Conservation (phyloP, 164 flowering plant genomes). For the Vitis riparia region DNA sequence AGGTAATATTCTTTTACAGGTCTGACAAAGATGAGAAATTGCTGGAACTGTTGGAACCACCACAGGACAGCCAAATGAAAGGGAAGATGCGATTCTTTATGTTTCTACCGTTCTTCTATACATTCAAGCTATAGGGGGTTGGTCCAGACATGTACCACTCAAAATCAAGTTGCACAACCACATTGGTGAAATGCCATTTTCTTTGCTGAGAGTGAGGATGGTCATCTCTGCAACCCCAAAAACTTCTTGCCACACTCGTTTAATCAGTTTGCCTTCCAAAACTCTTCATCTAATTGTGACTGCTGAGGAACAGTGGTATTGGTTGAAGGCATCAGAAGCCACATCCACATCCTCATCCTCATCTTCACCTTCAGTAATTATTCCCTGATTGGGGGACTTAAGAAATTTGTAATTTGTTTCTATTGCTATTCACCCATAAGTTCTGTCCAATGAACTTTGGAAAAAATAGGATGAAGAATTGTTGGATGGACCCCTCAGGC, state of each 20-base stretch:
- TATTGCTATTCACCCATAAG: constrained; percentile 25
- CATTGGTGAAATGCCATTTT: neutral
- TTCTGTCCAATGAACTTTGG: constrained; percentile 4
- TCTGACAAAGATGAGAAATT: neutral
- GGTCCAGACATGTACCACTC: neutral
- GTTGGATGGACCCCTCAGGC: constrained; percentile 23
- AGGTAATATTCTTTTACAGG: too few relatives aligned
- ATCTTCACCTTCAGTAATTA: constrained; percentile 4
- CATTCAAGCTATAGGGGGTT: neutral
- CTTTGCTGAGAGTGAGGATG: constrained; percentile 5
- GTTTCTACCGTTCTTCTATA: constrained; percentile 1
- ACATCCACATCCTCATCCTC: constrained; percentile 1
- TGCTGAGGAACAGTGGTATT: constrained; percentile 17
- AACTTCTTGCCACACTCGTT: constrained; percentile 21
- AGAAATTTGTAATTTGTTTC: constrained; percentile 24
- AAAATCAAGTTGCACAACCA: neutral
- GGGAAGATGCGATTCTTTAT: constrained; percentile 11
- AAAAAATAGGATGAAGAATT: constrained; percentile 9
- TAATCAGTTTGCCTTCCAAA: constrained; percentile 24
- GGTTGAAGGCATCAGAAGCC: constrained; percentile 15
- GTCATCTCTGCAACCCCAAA: constrained; percentile 9
- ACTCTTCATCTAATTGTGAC: constrained; percentile 13
- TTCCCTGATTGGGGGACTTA: constrained; percentile 3
- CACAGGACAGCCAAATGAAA: constrained; percentile 2
- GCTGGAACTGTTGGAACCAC: neutral